Conservation (phyloP, 2,329 filamentous ascomycete genomes). For the Fusarium compactum region DNA sequence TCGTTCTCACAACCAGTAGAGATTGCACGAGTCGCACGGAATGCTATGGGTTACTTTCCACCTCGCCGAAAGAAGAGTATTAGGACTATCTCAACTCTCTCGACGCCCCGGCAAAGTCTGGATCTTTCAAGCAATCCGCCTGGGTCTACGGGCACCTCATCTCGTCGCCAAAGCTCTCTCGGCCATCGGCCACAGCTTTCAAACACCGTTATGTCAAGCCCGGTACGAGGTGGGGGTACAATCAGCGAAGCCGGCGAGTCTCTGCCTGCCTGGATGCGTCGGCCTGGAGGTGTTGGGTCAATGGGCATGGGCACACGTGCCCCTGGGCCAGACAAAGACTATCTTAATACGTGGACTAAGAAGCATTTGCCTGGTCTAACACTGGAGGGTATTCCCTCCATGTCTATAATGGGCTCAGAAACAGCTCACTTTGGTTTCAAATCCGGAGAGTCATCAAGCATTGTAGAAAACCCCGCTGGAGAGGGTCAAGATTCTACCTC, state of each 20-base stretch:
- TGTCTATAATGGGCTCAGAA: constrained; percentile 73
- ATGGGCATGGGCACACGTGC: constrained; percentile 76
- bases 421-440: constrained; percentile 68
- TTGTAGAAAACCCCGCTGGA: constrained; percentile 66
- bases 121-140: constrained; percentile 65
- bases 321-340: constrained; percentile 86
- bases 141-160: constrained; percentile 52
- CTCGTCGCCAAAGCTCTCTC: constrained; percentile 59
- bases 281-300: constrained; percentile 89
- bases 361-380: constrained; percentile 85
- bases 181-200: constrained; percentile 52
- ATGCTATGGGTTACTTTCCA: constrained; percentile 90
- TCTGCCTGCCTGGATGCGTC: constrained; percentile 74
- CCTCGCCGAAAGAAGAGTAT: constrained; percentile 88
- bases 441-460: constrained; percentile 52
- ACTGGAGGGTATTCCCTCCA: constrained; percentile 74
- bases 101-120: constrained; percentile 75
- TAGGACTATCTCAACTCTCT: constrained; percentile 72
- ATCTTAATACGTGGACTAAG: constrained; percentile 84
- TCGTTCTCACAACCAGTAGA: constrained; percentile 77
- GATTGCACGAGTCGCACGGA: constrained; percentile 85
- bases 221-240: constrained; percentile 49
- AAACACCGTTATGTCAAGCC: constrained; percentile 52
- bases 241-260: constrained; percentile 56
- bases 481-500: constrained; percentile 59